A percentile compares a stretch with the other conserved stretches of the same genome.
phyloP scores from a whole-genome alignment of 139 green algal genomes.

The Chlamydomonas urium region DNA sequence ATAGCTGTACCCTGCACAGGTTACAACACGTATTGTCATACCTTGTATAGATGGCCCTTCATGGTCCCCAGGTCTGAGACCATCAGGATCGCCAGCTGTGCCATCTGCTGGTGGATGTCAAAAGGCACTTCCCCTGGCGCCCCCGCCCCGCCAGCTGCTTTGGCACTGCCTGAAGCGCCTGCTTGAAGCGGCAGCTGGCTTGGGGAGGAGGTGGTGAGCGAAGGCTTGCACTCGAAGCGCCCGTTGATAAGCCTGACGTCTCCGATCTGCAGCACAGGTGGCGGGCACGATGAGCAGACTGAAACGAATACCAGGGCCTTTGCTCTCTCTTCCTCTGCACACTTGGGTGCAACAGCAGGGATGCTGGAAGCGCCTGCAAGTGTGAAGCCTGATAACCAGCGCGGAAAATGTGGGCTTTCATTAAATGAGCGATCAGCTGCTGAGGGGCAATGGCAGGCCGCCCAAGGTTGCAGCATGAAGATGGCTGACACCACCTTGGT shows the following conservation, averaged over 20 bases:
- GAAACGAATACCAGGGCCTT: too few species aligned
- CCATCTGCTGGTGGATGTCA: conserved; percentile 18
- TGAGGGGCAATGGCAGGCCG: neutral
- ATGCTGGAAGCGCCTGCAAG: too few species aligned
- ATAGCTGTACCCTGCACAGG: too few species aligned
- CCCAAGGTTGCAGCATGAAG: neutral
- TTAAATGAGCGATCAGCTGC: neutral
- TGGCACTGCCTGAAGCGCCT: neutral
- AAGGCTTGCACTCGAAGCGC: neutral
- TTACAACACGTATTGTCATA: neutral
- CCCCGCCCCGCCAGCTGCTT: neutral
- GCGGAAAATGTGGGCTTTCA: neutral
- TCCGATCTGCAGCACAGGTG: conserved; percentile 8
- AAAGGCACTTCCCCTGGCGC: neutral
- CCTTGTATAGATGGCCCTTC: neutral
- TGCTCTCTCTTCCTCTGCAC: too few species aligned
- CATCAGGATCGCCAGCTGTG: conserved; percentile 20
- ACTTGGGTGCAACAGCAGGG: too few species aligned
- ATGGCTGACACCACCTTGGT: neutral
- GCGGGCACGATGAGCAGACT: too few species aligned
- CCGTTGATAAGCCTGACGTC: conserved; percentile 13
- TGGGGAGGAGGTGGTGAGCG: neutral
- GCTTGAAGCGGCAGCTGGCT: neutral
- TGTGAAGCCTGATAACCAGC: neutral
- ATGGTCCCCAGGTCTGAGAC: conserved; percentile 14